phyloP scores from a whole-genome alignment of 768 basidiomycete species.

The Chalciporus piperatus region DNA sequence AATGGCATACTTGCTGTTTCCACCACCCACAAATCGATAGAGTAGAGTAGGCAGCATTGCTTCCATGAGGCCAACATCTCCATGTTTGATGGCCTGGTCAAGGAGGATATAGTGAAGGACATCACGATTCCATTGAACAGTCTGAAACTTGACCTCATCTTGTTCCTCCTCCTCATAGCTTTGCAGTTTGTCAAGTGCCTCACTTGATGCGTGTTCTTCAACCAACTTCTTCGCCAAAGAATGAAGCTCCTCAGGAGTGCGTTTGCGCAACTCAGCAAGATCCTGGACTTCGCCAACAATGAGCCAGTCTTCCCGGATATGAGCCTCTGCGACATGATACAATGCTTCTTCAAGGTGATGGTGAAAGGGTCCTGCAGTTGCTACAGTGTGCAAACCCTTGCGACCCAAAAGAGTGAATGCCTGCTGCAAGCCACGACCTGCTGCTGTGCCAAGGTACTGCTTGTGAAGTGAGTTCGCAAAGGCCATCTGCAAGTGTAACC shows the following conservation, averaged over 20 bases:
- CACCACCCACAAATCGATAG: conserved; percentile 25
- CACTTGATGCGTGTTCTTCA: conserved; percentile 28
- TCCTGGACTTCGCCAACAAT: conserved; percentile 12
- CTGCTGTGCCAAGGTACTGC: conserved; percentile 36
- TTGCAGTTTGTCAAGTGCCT: conserved; percentile 31
- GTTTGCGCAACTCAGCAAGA: conserved; percentile 21
- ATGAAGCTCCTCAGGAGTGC: conserved; percentile 30
- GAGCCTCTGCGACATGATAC: conserved; percentile 36
- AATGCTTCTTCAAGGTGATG: conserved; percentile 29
- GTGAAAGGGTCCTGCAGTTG: conserved; percentile 4
- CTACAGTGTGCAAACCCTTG: conserved; percentile 4
- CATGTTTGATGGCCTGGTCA: conserved; percentile 32
- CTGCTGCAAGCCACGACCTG: conserved; percentile 21
- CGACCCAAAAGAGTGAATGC: conserved; percentile 16
- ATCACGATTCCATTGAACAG: conserved; percentile 34
- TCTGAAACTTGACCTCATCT: conserved; percentile 28
- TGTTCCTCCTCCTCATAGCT: conserved; percentile 8
- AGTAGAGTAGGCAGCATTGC: conserved; percentile 23
- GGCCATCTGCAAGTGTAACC: conserved; percentile 37
- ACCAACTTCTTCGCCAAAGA: neutral
- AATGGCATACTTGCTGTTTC: conserved; percentile 24
- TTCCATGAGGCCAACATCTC: conserved; percentile 28
- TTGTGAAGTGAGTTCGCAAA: conserved; percentile 37
- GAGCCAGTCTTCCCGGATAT: conserved; percentile 34
- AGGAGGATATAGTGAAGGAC: conserved; percentile 37